Base-by-base conservation (phyloP, 441 rosid species). In the Jatropha multifida region DNA sequence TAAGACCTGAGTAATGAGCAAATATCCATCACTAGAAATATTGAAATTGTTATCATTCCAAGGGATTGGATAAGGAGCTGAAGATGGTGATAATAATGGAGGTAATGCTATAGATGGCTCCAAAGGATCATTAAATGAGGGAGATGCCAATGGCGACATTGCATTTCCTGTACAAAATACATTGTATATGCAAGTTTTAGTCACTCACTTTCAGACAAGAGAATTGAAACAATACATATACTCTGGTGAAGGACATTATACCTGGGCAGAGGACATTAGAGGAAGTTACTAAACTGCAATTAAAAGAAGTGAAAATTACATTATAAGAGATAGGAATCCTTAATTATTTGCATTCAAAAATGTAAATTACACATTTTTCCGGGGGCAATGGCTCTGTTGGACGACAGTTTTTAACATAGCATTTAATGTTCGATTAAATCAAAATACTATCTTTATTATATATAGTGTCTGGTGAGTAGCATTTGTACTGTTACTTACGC, bases 251-350 rank as follows among this genome's bases (percentile, higher is more conserved):
- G 10, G 48, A 44, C 7, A 51, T 51, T 5, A 32, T 72, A 79
- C 77, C 71, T 52, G 72, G 68, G 15, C 82, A 76, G 7, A 46
- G 66, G 32, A 68, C 77, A 20, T 62, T 10, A 10, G 55, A 40
- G 23, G 65, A 72, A 72, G 63, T 80, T 12, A 23, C 48, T 18
- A 71, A 76, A 63, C 82, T 80, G 79, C 49, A 72, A 68, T 20
- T 4, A 55, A 46, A 59, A 60, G 8, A 55, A 59, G 14, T 8
- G 20, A 6, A 26, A 58, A 71, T 42, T 3, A 23, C 20, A 32
- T 12, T 71, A 37, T 26, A 4, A 41, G 23, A 59, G 4, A 42
- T 42, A 42, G 6, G 17, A 46, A 8, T 69, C 23, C 17, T 38
- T 56, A 44, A 17, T 4, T 48, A 8, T 42, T 41, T 10, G 1